Evolutionary conservation across 148 eudicot species (phyloP).

Genomic region (Diospyros lotus): DNA sequence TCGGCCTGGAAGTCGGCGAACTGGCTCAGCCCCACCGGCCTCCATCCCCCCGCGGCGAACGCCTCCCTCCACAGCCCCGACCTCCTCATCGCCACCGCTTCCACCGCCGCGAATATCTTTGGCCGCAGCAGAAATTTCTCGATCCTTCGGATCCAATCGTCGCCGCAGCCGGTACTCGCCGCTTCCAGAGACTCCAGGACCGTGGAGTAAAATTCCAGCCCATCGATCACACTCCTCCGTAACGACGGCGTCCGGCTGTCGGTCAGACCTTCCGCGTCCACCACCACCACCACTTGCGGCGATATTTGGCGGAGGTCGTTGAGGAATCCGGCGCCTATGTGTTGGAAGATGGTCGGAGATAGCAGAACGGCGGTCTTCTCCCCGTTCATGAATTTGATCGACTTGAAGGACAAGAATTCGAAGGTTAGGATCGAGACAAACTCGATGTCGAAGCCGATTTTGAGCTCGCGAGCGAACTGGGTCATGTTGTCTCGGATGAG

Average conservation of each 20-base stretch:
- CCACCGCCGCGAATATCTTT: conserved; percentile 67
- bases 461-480: conserved; percentile 71
- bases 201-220: conserved; percentile 70
- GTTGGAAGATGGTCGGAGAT: conserved; percentile 59
- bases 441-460: conserved; percentile 61
- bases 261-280: conserved; percentile 59
- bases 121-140: conserved; percentile 68
- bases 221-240: conserved; percentile 47
- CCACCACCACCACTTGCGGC: conserved; percentile 62
- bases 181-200: conserved; percentile 82
- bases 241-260: conserved; percentile 56
- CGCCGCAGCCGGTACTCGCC: conserved; percentile 37
- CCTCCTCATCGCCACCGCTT: conserved; percentile 47
- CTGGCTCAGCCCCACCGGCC: conserved; percentile 70
- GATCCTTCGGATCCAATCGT: conserved; percentile 63
- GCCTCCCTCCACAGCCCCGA: conserved; percentile 66
- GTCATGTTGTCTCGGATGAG: conserved; percentile 62
- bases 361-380: conserved; percentile 60
- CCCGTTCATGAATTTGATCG: conserved; percentile 58
- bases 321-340: conserved; percentile 47
- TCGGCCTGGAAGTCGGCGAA: conserved; percentile 90
- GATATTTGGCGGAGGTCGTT: conserved; percentile 54
- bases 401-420: conserved; percentile 54
- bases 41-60: conserved; percentile 51
- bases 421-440: conserved; percentile 53